phyloP scores from a whole-genome alignment of 2,329 filamentous ascomycete species.

The Alternaria consortialis region DNA sequence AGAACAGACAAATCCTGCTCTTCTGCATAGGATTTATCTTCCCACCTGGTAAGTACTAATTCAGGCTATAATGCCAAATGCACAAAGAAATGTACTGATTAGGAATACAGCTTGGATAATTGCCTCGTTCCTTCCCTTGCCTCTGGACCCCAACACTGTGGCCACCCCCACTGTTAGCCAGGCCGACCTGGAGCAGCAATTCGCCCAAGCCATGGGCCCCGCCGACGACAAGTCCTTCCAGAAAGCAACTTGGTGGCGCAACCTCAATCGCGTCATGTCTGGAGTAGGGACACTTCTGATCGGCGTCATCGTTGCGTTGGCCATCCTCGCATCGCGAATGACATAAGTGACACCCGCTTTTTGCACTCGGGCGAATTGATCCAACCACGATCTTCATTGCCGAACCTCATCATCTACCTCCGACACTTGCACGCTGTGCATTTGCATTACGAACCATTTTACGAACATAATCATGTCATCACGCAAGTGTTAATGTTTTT shows the following conservation, averaged over 20 bases:
- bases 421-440: conserved; percentile 16
- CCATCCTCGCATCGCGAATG: conserved; percentile 50
- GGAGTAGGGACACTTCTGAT: conserved; percentile 65
- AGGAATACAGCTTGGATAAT: conserved; percentile 74
- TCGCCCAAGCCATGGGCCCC: conserved; percentile 55
- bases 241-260: conserved; percentile 72
- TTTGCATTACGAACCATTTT: conserved; percentile 34
- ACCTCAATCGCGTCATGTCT: conserved; percentile 69
- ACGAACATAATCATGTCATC: conserved; percentile 36
- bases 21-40: conserved; percentile 82
- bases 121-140: conserved; percentile 77
- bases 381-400: conserved; percentile 5
- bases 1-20: conserved; percentile 77
- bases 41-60: conserved; percentile 62
- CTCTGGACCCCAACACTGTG: conserved; percentile 60
- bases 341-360: conserved; percentile 20
- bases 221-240: conserved; percentile 61
- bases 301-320: conserved; percentile 57
- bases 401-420: conserved; percentile 6
- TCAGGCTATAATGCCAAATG: conserved; percentile 3
- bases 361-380: conserved; percentile 10
- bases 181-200: conserved; percentile 54
- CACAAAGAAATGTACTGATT: conserved; percentile 28
- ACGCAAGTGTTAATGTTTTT: conserved; percentile 46
- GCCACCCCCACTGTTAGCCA: conserved; percentile 50